Conservation (phyloP, 768 basidiomycete genomes). For the Exidia glandulosa region DNA sequence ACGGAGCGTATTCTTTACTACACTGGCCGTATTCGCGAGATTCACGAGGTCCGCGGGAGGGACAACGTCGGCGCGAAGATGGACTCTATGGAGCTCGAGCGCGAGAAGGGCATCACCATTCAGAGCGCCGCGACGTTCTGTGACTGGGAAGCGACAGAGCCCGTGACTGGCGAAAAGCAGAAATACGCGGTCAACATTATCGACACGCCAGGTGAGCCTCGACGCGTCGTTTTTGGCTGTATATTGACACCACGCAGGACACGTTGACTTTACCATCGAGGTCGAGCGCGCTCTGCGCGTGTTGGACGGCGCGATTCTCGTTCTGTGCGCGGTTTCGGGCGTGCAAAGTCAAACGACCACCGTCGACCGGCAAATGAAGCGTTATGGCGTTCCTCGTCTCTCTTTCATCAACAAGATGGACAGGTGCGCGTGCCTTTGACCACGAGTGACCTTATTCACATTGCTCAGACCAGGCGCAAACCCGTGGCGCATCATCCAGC, state of each 20-base stretch:
- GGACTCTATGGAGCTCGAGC: slow-evolving; percentile 98
- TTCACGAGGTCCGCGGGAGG: slow-evolving; percentile 90
- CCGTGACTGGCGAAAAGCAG: slow-evolving; percentile 49
- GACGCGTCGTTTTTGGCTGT: not conserved
- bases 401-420: slow-evolving; percentile 99
- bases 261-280: slow-evolving; percentile 99
- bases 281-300: slow-evolving; percentile 95
- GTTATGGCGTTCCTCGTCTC: slow-evolving; percentile 90
- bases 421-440: slow-evolving; percentile 39
- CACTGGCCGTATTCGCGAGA: slow-evolving; percentile 88
- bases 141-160: slow-evolving; percentile 76
- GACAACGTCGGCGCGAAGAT: slow-evolving; percentile 98
- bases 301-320: slow-evolving; percentile 90
- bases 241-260: slow-evolving; percentile 43
- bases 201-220: slow-evolving; percentile 76
- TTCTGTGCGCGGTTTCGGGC: slow-evolving; percentile 93
- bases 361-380: slow-evolving; percentile 96
- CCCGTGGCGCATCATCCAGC: slow-evolving; percentile 88
- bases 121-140: slow-evolving; percentile 98
- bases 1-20: slow-evolving; percentile 95
- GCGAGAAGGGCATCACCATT: slow-evolving; percentile 99
- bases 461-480: slow-evolving; percentile 79
- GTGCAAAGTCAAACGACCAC: slow-evolving; percentile 98
- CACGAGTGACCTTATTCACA: not conserved
- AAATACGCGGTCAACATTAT: slow-evolving; percentile 97